These are phyloP conservation scores for Pseudoturritis turrita DNA, from an alignment of 345 rosid genomes.

Conservation along the genomic window DNA sequence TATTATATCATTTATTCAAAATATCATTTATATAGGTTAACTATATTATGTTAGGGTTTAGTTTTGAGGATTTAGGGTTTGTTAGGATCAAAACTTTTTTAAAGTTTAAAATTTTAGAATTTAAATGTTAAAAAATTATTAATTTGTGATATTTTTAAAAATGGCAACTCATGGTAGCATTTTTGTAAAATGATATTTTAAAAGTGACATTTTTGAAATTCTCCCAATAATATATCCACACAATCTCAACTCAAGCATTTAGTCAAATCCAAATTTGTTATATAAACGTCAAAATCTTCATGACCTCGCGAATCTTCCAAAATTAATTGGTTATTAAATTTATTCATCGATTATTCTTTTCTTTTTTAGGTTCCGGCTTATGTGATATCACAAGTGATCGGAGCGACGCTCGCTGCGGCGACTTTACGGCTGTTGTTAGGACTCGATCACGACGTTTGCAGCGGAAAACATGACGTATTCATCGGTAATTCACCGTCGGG, in stretches of 20 bases:
- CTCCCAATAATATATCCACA: not conserved
- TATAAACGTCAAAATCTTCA: not conserved
- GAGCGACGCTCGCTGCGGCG: conserved; percentile 76
- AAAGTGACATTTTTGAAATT: too few species aligned
- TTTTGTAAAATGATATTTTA: too few species aligned
- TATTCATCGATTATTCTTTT: not conserved
- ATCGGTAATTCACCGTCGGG: conserved; percentile 82
- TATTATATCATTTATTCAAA: too few species aligned
- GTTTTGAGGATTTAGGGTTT: too few species aligned
- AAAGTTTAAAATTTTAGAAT: too few species aligned
- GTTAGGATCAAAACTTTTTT: too few species aligned
- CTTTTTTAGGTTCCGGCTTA: conserved; percentile 75
- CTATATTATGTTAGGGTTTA: too few species aligned
- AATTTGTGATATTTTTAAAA: too few species aligned
- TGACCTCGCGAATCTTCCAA: not conserved
- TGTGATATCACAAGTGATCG: conserved; percentile 57
- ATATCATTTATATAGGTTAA: too few species aligned
- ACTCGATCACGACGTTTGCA: conserved; percentile 32
- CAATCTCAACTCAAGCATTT: not conserved
- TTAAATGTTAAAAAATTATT: too few species aligned
- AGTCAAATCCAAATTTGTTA: conserved; percentile 4
- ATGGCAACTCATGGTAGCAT: too few species aligned
- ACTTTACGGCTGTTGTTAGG: conserved; percentile 65
- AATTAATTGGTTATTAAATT: not conserved
- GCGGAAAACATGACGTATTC: conserved; percentile 58